Evolutionary conservation across 345 rosid genomes (phyloP).

Genomic region (Camelina neglecta): DNA sequence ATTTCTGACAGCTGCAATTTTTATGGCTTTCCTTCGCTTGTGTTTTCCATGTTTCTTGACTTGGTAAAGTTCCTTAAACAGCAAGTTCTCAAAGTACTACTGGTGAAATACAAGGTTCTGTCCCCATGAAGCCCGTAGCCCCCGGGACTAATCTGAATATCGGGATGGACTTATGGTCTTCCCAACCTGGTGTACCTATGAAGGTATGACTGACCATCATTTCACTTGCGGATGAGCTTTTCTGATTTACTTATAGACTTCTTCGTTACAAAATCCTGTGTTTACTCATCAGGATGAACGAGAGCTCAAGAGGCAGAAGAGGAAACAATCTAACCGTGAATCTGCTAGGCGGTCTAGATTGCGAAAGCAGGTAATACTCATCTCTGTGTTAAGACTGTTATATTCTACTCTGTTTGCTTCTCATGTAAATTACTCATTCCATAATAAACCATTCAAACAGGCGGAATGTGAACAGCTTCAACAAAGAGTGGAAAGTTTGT

Average conservation of each 20-base stretch:
- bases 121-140: conserved; percentile 67
- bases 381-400: not conserved
- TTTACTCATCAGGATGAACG: conserved; percentile 75
- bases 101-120: conserved; percentile 55
- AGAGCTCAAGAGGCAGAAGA: conserved; percentile 88
- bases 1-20: conserved; percentile 8
- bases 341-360: conserved; percentile 97
- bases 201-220: conserved; percentile 60
- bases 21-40: conserved; percentile 11
- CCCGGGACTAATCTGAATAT: conserved; percentile 84
- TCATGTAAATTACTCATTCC: conserved; percentile 6
- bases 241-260: not conserved
- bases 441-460: conserved; percentile 40
- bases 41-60: conserved; percentile 25
- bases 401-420: conserved; percentile 12
- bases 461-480: conserved; percentile 97
- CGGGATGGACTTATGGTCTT: conserved; percentile 94
- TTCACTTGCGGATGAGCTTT: conserved; percentile 32
- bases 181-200: conserved; percentile 61
- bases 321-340: conserved; percentile 98
- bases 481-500: conserved; percentile 68
- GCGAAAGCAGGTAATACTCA: conserved; percentile 80
- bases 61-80: conserved; percentile 41
- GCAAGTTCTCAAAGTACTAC: conserved; percentile 65
- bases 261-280: conserved; percentile 5